phyloP scores from a whole-genome alignment of 2,329 filamentous ascomycete genomes.

The Neurospora sp. region DNA sequence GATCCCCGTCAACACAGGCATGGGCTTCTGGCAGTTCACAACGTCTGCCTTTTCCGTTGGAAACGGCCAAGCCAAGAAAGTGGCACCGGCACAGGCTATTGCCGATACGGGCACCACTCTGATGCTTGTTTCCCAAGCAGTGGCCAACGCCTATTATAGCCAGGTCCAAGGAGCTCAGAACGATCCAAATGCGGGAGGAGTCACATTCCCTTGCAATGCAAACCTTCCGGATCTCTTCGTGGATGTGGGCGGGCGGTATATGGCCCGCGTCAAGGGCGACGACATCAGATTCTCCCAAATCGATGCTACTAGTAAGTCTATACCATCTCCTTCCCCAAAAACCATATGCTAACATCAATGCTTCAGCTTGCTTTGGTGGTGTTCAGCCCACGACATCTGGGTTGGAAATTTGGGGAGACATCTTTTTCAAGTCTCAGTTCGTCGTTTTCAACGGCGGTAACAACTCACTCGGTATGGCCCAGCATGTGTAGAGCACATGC shows the following conservation, averaged over 20 bases:
- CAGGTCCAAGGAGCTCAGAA: constrained; percentile 33
- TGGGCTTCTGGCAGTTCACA: constrained; percentile 61
- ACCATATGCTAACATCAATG: constrained; percentile 5
- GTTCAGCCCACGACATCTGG: constrained; percentile 47
- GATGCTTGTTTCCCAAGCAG: constrained; percentile 44
- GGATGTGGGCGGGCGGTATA: constrained; percentile 45
- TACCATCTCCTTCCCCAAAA: not conserved
- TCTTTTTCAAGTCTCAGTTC: constrained; percentile 52
- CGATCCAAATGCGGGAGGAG: constrained; percentile 30
- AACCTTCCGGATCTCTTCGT: constrained; percentile 40
- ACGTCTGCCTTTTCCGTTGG: constrained; percentile 47
- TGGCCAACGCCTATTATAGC: constrained; percentile 40
- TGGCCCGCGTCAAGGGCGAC: constrained; percentile 43
- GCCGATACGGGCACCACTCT: constrained; percentile 54
- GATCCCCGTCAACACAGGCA: constrained; percentile 47
- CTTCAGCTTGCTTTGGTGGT: constrained; percentile 53
- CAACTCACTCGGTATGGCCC: constrained; percentile 41
- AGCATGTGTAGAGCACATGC: constrained; percentile 18
- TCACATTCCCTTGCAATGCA: constrained; percentile 36
- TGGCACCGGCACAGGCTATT: constrained; percentile 34
- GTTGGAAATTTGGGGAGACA: constrained; percentile 53
- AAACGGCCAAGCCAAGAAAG: constrained; percentile 25
- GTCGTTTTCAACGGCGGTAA: constrained; percentile 48
- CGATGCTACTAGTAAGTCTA: constrained; percentile 38
- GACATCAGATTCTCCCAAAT: constrained; percentile 44